phyloP scores from a whole-genome alignment of 441 rosid species.

The Populus hybrid region DNA sequence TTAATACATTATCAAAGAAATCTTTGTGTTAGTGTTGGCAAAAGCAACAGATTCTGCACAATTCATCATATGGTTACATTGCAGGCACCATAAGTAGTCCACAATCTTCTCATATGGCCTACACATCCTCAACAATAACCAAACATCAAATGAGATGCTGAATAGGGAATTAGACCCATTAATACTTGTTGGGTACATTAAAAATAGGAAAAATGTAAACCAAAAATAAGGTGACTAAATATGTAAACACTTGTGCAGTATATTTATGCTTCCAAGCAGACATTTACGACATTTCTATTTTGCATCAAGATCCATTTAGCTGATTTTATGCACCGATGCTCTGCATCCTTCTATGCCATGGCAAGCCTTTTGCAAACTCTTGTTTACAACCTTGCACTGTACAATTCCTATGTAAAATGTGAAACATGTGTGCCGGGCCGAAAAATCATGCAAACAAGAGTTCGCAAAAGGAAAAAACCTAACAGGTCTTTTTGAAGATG shows the following conservation, averaged over 20 bases:
- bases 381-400: not conserved
- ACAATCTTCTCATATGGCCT: not conserved
- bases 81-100: not conserved
- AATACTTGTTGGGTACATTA: not conserved
- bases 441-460: not conserved
- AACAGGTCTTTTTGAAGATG: constrained; percentile 37
- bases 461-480: not conserved
- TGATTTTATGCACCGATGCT: not conserved
- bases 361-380: not conserved
- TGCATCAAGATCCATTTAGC: not conserved
- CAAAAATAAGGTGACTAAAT: not conserved
- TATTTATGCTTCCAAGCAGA: not conserved
- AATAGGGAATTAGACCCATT: not conserved
- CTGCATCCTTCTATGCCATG: not conserved
- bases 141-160: not conserved
- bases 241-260: not conserved
- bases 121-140: not conserved
- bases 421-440: not conserved
- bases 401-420: not conserved
- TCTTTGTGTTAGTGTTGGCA: not conserved
- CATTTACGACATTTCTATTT: not conserved
- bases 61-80: not conserved
- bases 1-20: not conserved
- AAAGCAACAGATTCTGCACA: not conserved
- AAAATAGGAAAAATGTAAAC: not conserved